Base-by-base conservation (phyloP, 371 early-diverging fungal species). In the Fennellomyces sp. region DNA sequence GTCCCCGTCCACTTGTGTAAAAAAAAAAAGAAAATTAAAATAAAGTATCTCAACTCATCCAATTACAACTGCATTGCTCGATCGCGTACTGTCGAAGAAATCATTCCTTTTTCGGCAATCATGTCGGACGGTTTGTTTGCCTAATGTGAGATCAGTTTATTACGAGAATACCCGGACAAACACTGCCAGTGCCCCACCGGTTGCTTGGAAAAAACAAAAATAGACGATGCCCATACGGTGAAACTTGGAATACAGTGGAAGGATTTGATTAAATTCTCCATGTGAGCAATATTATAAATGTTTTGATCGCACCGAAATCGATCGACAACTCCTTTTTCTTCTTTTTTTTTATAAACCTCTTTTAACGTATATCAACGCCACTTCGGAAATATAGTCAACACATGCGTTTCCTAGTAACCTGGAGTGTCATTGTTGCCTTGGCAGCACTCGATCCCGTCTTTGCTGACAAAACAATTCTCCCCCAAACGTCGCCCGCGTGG, bases 401-500 rank as follows among this genome's bases (percentile, higher is more conserved):
- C 10, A 45, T 45, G 45, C 45, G 23, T 45, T 45, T 45, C 45
- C 45, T 45, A 21, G 19, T 45, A 21, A 39, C 38, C 39, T 39
- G 55, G 36, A 35, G 36, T 39, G 10, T 54, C 41, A 3, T 54
- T 54, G 25, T 19, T 27, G 26, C 17, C 28, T 38, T 54, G 27
- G 23, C 39, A 17, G 17, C 55, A 25, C 4, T 19, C 12, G 28
- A 21, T 25, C 17, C 36, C 8, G 15, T 31, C 21, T 29, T 10
- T 27, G 47, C 13, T 23, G 50, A 36, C 21, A 49, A 31, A 23
- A 27, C 23, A 3, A 19, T 56, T 23, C 56, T 63, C n/a, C 33
- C 63, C 17, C 57, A 56, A 51, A 35, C 59, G 13, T 78, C 78
- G 15, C 78, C 78, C 36, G 58, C 41, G 10, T 78, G 67, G 64